phyloP scores from a whole-genome alignment of 2,329 filamentous ascomycete species.

The Diaporthe citrichinensis region DNA sequence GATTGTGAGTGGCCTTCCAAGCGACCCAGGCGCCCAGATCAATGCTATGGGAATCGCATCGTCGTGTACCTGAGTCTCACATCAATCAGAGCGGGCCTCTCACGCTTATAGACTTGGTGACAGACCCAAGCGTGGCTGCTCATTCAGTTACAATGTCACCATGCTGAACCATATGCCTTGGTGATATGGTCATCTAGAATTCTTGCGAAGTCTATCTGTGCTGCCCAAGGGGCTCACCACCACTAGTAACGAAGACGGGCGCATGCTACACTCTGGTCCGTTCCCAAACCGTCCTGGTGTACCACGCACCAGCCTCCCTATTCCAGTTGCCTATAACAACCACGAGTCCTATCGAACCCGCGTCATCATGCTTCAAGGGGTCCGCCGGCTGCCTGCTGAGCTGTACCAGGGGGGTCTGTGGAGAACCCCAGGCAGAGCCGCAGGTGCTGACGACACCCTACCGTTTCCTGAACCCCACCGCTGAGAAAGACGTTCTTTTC shows the following conservation, averaged over 20 bases:
- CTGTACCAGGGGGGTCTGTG: not conserved
- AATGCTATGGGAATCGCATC: not conserved
- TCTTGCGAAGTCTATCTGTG: conserved; percentile 14
- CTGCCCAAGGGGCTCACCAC: not conserved
- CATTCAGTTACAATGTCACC: not conserved
- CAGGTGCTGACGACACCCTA: conserved; percentile 34
- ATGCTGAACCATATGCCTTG: not conserved
- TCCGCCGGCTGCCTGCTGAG: conserved; percentile 30
- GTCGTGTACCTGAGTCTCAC: not conserved
- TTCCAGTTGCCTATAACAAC: conserved; percentile 7
- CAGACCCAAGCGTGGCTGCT: not conserved
- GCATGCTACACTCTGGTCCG: conserved; percentile 5
- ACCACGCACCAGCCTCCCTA: conserved; percentile 19
- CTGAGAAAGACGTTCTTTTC: conserved; percentile 41
- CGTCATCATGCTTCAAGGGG: conserved; percentile 31
- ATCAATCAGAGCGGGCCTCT: not conserved
- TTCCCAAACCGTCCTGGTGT: conserved; percentile 26
- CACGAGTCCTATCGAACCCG: conserved; percentile 12
- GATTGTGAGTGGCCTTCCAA: not conserved
- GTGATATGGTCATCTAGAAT: conserved; percentile 33
- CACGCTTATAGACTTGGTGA: not conserved
- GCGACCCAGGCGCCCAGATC: not conserved
- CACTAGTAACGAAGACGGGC: not conserved
- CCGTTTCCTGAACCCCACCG: conserved; percentile 35
- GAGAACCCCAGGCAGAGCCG: conserved; percentile 30